phyloP scores from a whole-genome alignment of 2,329 filamentous ascomycete species.

The Neofusicoccum kwambonambiense region DNA sequence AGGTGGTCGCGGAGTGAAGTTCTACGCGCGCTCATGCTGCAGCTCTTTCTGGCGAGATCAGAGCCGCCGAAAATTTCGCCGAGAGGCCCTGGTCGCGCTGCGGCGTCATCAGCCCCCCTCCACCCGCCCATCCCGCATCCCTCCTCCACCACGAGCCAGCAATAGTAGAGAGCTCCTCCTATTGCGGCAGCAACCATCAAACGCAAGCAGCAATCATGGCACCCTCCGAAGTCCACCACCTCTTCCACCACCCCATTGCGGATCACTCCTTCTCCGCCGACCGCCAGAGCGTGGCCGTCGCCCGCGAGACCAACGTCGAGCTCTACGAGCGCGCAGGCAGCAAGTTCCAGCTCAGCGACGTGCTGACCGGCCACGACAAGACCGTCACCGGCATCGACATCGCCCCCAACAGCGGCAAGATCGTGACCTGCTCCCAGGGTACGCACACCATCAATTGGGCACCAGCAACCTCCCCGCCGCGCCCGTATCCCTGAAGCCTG shows the following conservation, averaged over 20 bases:
- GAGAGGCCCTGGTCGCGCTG: conserved; percentile 8
- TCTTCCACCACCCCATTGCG: conserved; percentile 93
- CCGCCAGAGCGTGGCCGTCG: conserved; percentile 82
- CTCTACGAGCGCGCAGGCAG: conserved; percentile 74
- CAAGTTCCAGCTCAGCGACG: conserved; percentile 81
- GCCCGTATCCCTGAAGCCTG: neutral
- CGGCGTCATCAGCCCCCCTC: conserved; percentile 17
- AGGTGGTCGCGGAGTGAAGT: neutral
- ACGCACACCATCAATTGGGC: conserved; percentile 23
- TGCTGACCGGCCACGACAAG: conserved; percentile 96
- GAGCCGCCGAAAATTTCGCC: conserved; percentile 1
- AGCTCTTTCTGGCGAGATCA: neutral
- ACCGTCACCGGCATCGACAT: conserved; percentile 95
- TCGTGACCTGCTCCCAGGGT: conserved; percentile 98
- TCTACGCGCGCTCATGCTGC: neutral
- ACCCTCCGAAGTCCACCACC: conserved; percentile 86
- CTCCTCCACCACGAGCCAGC: conserved; percentile 19
- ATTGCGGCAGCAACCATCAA: conserved; percentile 58
- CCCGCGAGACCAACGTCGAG: conserved; percentile 85
- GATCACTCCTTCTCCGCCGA: conserved; percentile 98
- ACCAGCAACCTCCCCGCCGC: neutral
- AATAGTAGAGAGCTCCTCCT: conserved; percentile 98
- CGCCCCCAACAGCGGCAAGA: conserved; percentile 83
- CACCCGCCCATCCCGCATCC: neutral
- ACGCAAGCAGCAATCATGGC: conserved; percentile 61